Conservation (phyloP, 2,329 filamentous ascomycete species). For the Colletotrichum endophyticum region DNA sequence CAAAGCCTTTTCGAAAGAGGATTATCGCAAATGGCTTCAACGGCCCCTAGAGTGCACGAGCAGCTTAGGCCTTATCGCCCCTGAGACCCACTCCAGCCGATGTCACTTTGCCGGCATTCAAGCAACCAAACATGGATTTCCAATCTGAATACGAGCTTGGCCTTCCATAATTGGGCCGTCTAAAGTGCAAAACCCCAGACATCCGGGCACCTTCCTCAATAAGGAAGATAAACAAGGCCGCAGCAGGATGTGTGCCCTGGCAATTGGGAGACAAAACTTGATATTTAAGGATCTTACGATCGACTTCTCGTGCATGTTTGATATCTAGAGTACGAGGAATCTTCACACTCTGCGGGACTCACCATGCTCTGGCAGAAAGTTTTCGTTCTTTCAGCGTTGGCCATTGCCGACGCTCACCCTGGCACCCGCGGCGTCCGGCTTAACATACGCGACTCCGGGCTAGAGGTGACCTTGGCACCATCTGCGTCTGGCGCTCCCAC, state of each 20-base stretch:
- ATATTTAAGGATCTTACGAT: not conserved
- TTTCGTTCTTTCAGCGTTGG: not conserved
- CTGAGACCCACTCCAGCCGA: not conserved
- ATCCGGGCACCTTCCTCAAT: not conserved
- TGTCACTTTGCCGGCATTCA: not conserved
- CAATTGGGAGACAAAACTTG: not conserved
- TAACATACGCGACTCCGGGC: not conserved
- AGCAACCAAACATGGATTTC: not conserved
- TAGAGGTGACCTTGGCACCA: not conserved
- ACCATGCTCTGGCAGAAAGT: not conserved
- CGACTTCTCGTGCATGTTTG: not conserved
- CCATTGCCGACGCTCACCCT: not conserved
- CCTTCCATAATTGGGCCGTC: not conserved
- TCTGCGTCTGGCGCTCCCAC: not conserved
- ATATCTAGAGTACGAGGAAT: not conserved
- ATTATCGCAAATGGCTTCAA: not conserved
- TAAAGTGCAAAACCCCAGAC: not conserved
- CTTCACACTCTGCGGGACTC: not conserved
- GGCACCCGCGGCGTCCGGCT: not conserved
- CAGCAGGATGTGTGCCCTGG: not conserved
- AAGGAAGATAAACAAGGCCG: not conserved
- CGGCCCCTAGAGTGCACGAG: not conserved
- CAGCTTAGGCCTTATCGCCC: not conserved
- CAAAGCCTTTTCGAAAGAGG: not conserved
- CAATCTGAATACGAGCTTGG: not conserved